Evolutionary conservation across 2,329 filamentous ascomycete species (phyloP).

Genomic region (Fusarium miscanthi): DNA sequence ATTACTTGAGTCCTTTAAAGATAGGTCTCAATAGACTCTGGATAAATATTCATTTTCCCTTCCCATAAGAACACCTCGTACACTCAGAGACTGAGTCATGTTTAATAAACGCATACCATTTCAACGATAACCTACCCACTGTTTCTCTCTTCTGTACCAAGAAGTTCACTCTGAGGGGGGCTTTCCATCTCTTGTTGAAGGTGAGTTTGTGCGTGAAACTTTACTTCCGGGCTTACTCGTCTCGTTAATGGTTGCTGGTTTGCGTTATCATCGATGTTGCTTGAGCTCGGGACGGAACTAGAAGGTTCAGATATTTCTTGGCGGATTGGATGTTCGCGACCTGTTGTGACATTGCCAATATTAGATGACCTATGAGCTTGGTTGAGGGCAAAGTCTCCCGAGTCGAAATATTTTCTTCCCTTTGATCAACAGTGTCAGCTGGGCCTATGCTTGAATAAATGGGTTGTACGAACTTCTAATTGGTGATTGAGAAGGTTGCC

Average conservation of each 20-base stretch:
- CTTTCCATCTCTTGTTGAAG: slow-evolving; percentile 1
- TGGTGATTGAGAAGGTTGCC: slow-evolving; percentile 32
- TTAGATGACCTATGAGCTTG: slow-evolving; percentile 31
- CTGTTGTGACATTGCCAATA: slow-evolving; percentile 29
- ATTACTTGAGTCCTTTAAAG: neutral
- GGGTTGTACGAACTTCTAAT: slow-evolving; percentile 12
- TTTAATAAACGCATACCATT: fast-evolving
- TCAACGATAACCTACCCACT: neutral
- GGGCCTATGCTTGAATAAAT: too few species aligned
- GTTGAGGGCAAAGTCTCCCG: slow-evolving; percentile 36
- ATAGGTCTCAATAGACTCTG: neutral
- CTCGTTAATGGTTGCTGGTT: neutral
- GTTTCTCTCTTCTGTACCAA: neutral
- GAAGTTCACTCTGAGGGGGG: neutral
- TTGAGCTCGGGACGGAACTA: slow-evolving; percentile 26
- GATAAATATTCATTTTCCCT: neutral
- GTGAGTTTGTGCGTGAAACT: neutral
- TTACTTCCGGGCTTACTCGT: neutral
- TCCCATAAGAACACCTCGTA: fast-evolving
- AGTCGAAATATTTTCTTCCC: slow-evolving; percentile 37
- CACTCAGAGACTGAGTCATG: fast-evolving
- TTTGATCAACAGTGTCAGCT: neutral
- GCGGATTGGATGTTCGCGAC: slow-evolving; percentile 28
- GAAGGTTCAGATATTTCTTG: slow-evolving; percentile 23
- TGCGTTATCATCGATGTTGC: slow-evolving; percentile 17